Conservation (phyloP, 331 rosid species). For the Malus hybrid region DNA sequence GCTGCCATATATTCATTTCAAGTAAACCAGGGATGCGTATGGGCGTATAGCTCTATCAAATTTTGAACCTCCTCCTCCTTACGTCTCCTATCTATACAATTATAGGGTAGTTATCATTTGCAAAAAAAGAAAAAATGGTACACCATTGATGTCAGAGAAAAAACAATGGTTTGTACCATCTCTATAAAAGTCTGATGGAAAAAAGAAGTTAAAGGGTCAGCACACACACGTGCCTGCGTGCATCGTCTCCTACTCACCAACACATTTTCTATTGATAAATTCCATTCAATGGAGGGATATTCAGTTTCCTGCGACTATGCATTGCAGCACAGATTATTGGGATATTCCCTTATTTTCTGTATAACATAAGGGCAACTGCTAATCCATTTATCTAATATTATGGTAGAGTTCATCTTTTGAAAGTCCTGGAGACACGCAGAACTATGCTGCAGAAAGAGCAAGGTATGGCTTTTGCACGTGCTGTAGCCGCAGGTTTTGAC, state of each 20-base stretch:
- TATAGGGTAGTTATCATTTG: neutral
- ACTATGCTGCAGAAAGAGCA: conserved; percentile 91
- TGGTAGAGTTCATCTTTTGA: conserved; percentile 80
- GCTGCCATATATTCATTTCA: neutral
- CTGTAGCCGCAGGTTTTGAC: conserved; percentile 98
- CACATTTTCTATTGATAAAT: neutral
- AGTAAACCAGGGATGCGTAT: neutral
- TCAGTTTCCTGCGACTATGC: neutral
- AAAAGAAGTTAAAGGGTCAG: neutral
- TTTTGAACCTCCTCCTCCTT: neutral
- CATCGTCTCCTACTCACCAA: neutral
- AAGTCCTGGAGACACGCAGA: conserved; percentile 90
- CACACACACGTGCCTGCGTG: neutral
- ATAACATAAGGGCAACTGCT: neutral
- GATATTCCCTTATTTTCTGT: too few relatives aligned
- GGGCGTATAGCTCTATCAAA: neutral
- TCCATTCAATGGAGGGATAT: neutral
- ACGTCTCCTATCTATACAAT: neutral
- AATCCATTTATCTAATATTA: conserved; percentile 14
- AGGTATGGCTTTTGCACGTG: conserved; percentile 99
- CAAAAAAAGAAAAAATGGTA: neutral
- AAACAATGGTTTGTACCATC: neutral
- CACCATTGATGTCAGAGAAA: neutral
- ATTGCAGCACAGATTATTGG: neutral
- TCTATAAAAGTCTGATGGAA: neutral